Base-by-base conservation (phyloP, 2,329 filamentous ascomycete genomes). In the Alternaria incomplexa region DNA sequence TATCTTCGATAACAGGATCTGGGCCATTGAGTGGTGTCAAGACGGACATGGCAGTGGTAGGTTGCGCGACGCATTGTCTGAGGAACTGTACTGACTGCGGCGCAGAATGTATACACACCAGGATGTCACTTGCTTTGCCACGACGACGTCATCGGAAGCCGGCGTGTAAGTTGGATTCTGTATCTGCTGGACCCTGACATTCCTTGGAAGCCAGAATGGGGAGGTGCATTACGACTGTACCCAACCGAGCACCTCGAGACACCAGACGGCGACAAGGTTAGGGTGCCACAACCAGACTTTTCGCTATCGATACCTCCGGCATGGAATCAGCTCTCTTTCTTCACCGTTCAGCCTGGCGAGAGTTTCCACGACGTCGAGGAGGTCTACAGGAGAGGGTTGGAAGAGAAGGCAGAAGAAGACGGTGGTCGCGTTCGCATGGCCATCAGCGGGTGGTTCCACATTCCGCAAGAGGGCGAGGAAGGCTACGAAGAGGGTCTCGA, bases 291-390 rank as follows among this genome's bases (percentile, higher is more conserved):
- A 61, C 90, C 95, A 0, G 91, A 97, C 71, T 89, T 89, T 73
- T 89, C 86, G 71, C 91, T 96, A 73, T 88, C 90, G 45, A 97
- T 99, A 63, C 94, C 96, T 1, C 96, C 96, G 0, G 93, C 94
- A 0, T 99, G 95, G 89, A 97, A 98, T 80, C 96, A 99, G 83
- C 86, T 99, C 63, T 96, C 92, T 73, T 99, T 99, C 87, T 99
- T 99, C 80, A 93, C 94, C 17, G 96, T 99, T 7, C 93, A 97
- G 82, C 96, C 96, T 0, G 96, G 96, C n/a, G 90, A 97, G 85
- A 98, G 95, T 79, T 99, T 98, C 81, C 96, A 99, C 81, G 96
- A 99, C 79, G 96, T 99, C 58, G 95, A 98, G 82, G 96, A 99
- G 82, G 96, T 99, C 5, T 98, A 97, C 81, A 89, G 92, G 77